Conservation (phyloP, 257 asterid species). For the Asclepias syriaca region DNA sequence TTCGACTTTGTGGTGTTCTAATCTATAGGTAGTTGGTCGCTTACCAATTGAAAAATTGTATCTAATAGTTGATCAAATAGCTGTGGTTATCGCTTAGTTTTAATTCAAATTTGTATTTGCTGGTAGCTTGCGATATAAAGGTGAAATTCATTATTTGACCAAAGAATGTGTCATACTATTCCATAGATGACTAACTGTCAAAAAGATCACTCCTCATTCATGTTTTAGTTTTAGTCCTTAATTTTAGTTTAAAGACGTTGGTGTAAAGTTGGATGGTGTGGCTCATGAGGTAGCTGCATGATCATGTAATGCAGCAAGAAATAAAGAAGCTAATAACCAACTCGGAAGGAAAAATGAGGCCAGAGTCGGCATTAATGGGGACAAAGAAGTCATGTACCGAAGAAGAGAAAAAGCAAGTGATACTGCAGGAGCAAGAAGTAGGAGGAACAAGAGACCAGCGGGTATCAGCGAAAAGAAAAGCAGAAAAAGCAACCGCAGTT, state of each 20-base stretch:
- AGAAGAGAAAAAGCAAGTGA: conserved; percentile 28
- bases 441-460: conserved; percentile 22
- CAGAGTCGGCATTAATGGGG: conserved; percentile 42
- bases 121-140: background rate
- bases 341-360: conserved; percentile 27
- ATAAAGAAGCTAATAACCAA: conserved; percentile 30
- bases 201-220: background rate
- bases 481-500: conserved; percentile 11
- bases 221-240: background rate
- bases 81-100: no score
- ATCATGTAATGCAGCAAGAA: conserved; percentile 43
- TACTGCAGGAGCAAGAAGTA: conserved; percentile 33
- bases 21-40: background rate
- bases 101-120: background rate
- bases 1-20: background rate
- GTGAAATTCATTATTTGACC: background rate
- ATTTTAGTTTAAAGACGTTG: background rate
- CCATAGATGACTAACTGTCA: background rate
- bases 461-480: conserved; percentile 20
- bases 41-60: background rate
- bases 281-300: background rate
- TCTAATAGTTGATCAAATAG: background rate
- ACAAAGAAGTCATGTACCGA: conserved; percentile 21
- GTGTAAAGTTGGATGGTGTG: background rate
- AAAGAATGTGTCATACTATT: background rate